A percentile compares a stretch with the other conserved stretches of the same genome.
Conservation (phyloP, 1,284 basidiomycete genomes). For the Hymenochaete sp. region DNA sequence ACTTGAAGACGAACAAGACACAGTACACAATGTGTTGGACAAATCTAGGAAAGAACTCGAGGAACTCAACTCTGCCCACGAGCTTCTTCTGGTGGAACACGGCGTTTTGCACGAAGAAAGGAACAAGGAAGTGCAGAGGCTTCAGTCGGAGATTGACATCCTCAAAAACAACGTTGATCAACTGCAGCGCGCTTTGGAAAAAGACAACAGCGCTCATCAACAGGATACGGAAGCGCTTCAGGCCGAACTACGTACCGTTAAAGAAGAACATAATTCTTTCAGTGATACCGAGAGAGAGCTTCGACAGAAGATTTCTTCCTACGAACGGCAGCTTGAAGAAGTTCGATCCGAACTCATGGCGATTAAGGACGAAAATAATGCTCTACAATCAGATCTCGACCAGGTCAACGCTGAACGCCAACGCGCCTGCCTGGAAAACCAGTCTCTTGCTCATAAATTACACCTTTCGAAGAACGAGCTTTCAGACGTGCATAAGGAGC, state of each 20-base stretch:
- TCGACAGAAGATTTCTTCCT: conserved; percentile 22
- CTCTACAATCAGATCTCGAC: conserved; percentile 46
- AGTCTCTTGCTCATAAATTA: conserved; percentile 50
- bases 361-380: conserved; percentile 40
- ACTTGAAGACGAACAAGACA: conserved; percentile 6
- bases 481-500: conserved; percentile 34
- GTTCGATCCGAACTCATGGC: conserved; percentile 24
- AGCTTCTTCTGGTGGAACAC: no score
- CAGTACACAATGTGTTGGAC: conserved; percentile 3
- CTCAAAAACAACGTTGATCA: conserved; percentile 5
- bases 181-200: conserved; percentile 20
- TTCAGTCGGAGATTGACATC: conserved; percentile 20
- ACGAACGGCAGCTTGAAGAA: conserved; percentile 25
- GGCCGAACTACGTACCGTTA: conserved; percentile 14
- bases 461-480: conserved; percentile 31
- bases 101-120: no score
- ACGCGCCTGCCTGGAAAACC: conserved; percentile 45
- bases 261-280: conserved; percentile 15
- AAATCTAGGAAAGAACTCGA: conserved; percentile 9
- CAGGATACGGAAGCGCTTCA: conserved; percentile 14
- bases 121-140: conserved; percentile 19
- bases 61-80: conserved; percentile 5
- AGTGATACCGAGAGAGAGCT: conserved; percentile 17
- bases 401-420: conserved; percentile 55
- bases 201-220: conserved; percentile 20